Evolutionary conservation across 768 basidiomycete genomes (phyloP), one percentile per base, ranked within the genome.

Genomic region (Tricholoma sp.): DNA sequence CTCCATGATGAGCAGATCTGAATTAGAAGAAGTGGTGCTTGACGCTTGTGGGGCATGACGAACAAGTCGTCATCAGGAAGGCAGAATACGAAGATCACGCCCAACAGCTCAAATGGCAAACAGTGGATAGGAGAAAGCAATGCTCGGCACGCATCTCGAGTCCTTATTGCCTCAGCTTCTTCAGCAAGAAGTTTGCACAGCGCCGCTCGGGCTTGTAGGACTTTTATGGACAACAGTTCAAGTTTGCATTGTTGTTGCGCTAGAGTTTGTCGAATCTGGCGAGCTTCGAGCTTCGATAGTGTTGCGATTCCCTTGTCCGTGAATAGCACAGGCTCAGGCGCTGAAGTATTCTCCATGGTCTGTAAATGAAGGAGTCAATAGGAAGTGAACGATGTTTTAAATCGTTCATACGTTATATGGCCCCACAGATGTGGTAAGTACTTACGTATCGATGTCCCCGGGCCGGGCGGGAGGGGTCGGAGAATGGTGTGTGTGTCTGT

Each of bases 71-170:
- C 24, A 3, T 46, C 24, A 6, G 57, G 54, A 31, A 61, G 50
- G 19, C 57, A 47, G 2, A 21, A 32, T 19, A 31, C 4, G 43
- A 61, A 57, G 21, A 55, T 57, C 9, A 19, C 12, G 24, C 32
- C 12, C 14, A 55, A 14, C n/a, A 59, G 35, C 50, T 59, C 58
- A 21, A 31, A 37, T 7, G 54, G 53, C 14, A 59, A 31, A 27
- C 53, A 19, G 12, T 54, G 58, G 18, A 55, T 59, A 24, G 58
- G 58, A 32, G 58, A 46, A 11, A 55, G 52, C 32, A 59, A 29
- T n/a, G 58, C 50, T 6, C 18, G 45, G 37, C 35, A 59, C 50
- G 46, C 51, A 19, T 55, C 46, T 14, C 54, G 35, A 9, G 50
- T 31, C 21, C 32, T 50, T 14, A 27, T 41, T n/a, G 37, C 35